Evolutionary conservation across 1,139 yeast genomes (phyloP), one percentile per base, ranked within the genome.

Genomic region (Zygosaccharomyces pseudobailii): DNA sequence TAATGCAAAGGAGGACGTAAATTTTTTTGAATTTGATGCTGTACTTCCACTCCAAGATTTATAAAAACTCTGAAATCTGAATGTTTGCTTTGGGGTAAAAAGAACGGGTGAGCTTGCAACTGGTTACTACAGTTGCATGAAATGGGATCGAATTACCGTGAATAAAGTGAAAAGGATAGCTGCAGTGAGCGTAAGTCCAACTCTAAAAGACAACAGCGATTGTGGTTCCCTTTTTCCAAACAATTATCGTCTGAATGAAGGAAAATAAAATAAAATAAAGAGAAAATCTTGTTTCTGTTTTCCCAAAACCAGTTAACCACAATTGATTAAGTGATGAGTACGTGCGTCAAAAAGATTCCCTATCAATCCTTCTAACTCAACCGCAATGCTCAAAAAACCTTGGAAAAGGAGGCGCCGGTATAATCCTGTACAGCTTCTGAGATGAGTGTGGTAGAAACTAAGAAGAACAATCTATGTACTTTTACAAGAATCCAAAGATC

Each of bases 301-400:
- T 38, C 41, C 41, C 41, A 19, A 38, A 38, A 38, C 32, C 23
- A 38, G 41, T 25, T 38, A 38, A 24, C 10, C 40, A 36, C 40
- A 36, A 36, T 36, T 24, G 31, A 36, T 36, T 24, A 25, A 25
- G 9, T 22, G 24, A 24, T 13, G 17, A 23, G 19, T 23, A 4
- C 24, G n/a, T 36, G 17, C 40, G 40, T 36, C 31, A 36, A 36
- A 36, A 24, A 30, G 31, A 13, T 36, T 23, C 28, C 40, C 40
- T 30, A 24, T 25, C 40, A 13, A 36, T 25, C 20, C 28, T 24
- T 36, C 23, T n/a, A 36, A 24, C 22, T 23, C 40, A 25, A 36
- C 28, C 40, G 40, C 40, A 36, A 36, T 24, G 22, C 32, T 25
- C 21, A 28, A 28, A 24, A 20, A 20, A 13, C 17, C 23, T 25